Base-by-base conservation (phyloP, 805 yeast genomes). In the Gaillardinia entomophila region DNA sequence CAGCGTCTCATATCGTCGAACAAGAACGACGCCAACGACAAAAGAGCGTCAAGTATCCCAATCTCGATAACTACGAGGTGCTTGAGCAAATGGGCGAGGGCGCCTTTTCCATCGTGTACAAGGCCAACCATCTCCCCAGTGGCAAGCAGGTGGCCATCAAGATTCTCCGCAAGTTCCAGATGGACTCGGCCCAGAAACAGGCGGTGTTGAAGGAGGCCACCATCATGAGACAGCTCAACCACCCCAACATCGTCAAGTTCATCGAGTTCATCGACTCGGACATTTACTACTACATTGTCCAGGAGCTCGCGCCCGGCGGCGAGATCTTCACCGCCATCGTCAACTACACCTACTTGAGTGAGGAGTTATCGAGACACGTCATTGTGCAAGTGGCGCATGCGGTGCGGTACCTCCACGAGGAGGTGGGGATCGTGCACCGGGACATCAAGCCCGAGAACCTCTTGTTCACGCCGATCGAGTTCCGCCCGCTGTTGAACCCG, bases 371-470 rank as follows among this genome's bases (percentile, higher is more conserved):
- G 3, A 62, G 84, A 29, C 85, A 79, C 52, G 70, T 80, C 15
- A 75, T 79, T 24, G 55, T 60, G 20, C 88, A 82, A 49, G 73
- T 82, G 23, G 78, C 80, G 2, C 55, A 69, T 17, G 83, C 87
- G 2, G 66, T 84, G 16, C 64, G 75, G 46, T 83, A 82, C 53
- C 55, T 84, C 45, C 95, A 84, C 55, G 77, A 74, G 35, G 77
- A 73, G 40, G 73, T 77, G 30, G 92, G 92, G 5, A 75, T 84
- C 32, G 94, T 83, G 22, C 95, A 84, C 57, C 66, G 95, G 42
- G 95, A 84, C 53, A 82, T 83, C 48, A 83, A 83, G 55, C 90
- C 94, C 0, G 95, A 84, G 48, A 84, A 84, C 47, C 57, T 84
- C 28, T 62, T 84, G 24, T 84, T 70, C 54, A 71, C 71, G 34